Evolutionary conservation across 768 basidiomycete species (phyloP).

Genomic region (Lactarius quietus): DNA sequence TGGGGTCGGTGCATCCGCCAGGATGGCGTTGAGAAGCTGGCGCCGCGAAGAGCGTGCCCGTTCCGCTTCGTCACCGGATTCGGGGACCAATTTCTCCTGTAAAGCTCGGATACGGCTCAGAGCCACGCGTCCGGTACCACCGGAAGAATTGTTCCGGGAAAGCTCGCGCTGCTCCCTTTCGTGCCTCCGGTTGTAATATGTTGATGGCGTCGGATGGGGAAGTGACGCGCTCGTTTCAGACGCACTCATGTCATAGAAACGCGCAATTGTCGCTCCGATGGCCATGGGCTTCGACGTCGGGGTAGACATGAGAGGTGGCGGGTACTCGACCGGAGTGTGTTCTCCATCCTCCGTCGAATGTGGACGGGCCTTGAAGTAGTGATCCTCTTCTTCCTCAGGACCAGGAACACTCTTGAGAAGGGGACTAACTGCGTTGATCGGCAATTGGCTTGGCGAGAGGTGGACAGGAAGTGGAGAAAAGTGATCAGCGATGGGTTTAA

Average conservation of each 20-base stretch:
- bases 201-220: slow-evolving; percentile 24
- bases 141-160: slow-evolving; percentile 26
- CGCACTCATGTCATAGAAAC: slow-evolving; percentile 22
- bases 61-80: slow-evolving; percentile 27
- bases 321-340: slow-evolving; percentile 19
- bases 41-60: slow-evolving; percentile 17
- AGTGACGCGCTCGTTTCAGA: slow-evolving; percentile 23
- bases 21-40: slow-evolving; percentile 16
- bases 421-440: slow-evolving; percentile 21
- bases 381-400: slow-evolving; percentile 15
- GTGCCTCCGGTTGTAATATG: slow-evolving; percentile 24
- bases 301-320: slow-evolving; percentile 3
- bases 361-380: slow-evolving; percentile 13
- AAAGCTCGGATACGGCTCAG: slow-evolving; percentile 20
- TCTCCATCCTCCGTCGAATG: slow-evolving; percentile 17
- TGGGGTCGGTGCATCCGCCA: slow-evolving; percentile 20
- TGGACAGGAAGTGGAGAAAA: slow-evolving; percentile 27
- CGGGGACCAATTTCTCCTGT: slow-evolving; percentile 21
- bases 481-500: slow-evolving; percentile 17
- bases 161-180: slow-evolving; percentile 27
- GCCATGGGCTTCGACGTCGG: slow-evolving; percentile 19
- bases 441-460: slow-evolving; percentile 23
- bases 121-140: slow-evolving; percentile 19
- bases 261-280: slow-evolving; percentile 19
- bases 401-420: slow-evolving; percentile 11